Percentiles rank a stretch among this genome's conserved stretches.
Conservation (phyloP, 2,329 filamentous ascomycete genomes). For the Arthrobotrys iridis region DNA sequence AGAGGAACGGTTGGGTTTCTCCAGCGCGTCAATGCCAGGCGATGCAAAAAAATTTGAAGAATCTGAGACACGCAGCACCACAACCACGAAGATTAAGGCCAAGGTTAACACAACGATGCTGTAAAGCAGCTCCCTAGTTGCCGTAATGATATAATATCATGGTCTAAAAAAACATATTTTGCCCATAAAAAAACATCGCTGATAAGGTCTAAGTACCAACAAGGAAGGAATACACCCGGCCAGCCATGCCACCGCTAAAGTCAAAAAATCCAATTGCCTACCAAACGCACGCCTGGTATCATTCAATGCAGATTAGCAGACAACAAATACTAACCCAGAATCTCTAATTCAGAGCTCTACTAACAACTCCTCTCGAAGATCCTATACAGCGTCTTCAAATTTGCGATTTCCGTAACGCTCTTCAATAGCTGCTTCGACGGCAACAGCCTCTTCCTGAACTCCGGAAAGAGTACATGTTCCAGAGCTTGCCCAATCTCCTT, state of each 20-base stretch:
- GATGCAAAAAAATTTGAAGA: constrained; percentile 42
- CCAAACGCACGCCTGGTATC: too few relatives aligned
- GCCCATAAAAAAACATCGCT: too few relatives aligned
- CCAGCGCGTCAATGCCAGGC: neutral
- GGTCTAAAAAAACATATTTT: too few relatives aligned
- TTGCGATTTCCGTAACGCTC: constrained; percentile 85
- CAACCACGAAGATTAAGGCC: neutral
- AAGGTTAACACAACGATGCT: too few relatives aligned
- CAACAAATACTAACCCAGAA: neutral
- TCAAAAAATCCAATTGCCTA: neutral
- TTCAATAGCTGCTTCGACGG: constrained; percentile 81
- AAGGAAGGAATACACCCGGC: too few relatives aligned
- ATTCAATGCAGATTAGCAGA: too few relatives aligned
- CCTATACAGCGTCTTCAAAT: constrained; percentile 88
- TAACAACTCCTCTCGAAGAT: constrained; percentile 90
- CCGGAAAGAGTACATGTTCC: constrained; percentile 89
- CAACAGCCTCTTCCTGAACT: constrained; percentile 82
- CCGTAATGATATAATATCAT: too few relatives aligned
- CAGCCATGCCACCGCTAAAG: neutral
- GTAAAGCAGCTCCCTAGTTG: too few relatives aligned
- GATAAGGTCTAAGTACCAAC: too few relatives aligned
- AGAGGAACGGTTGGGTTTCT: neutral
- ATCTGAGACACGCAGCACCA: constrained; percentile 42
- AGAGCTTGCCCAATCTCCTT: constrained; percentile 77
- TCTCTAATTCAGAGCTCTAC: constrained; percentile 57